These are phyloP conservation scores for Kickxella alabastrina DNA, from an alignment of 192 early-diverging fungal genomes.

Conservation along the genomic window DNA sequence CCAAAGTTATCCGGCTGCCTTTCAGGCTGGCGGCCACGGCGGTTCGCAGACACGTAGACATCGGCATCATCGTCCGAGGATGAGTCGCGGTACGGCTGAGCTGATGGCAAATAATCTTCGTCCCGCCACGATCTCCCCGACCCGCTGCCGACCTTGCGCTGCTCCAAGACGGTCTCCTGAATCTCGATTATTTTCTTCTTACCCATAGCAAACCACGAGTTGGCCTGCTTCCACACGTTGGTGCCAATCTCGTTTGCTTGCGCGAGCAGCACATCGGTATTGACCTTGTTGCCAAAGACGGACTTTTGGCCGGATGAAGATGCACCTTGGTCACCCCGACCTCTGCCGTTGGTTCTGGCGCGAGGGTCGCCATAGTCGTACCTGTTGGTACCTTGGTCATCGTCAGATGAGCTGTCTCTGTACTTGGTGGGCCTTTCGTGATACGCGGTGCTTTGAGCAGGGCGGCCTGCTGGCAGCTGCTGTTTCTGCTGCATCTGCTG, in stretches of 20 bases:
- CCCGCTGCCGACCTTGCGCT: conserved; percentile 10
- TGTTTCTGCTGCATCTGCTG: not conserved
- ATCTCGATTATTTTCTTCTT: conserved; percentile 51
- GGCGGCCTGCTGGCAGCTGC: too few relatives aligned
- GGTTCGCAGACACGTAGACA: conserved; percentile 26
- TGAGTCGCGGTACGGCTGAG: conserved; percentile 25
- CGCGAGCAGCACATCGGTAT: conserved; percentile 39
- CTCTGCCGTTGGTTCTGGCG: not conserved
- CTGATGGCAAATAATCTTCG: conserved; percentile 7
- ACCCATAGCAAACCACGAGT: conserved; percentile 51
- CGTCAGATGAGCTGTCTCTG: conserved; percentile 15
- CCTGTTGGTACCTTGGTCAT: conserved; percentile 7
- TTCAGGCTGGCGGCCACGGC: conserved; percentile 14
- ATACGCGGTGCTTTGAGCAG: not conserved
- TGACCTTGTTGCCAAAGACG: conserved; percentile 3
- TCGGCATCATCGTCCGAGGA: conserved; percentile 34
- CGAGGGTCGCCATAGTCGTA: conserved; percentile 16
- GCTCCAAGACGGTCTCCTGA: conserved; percentile 43
- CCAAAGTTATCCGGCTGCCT: not conserved
- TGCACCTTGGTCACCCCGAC: not conserved
- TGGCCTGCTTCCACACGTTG: conserved; percentile 50
- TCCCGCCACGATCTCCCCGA: conserved; percentile 2
- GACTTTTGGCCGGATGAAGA: not conserved
- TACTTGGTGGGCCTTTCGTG: conserved; percentile 4
- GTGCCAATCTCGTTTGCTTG: conserved; percentile 48